Evolutionary conservation across 805 yeast genomes (phyloP).

Genomic region (Lachancea mirantina): DNA sequence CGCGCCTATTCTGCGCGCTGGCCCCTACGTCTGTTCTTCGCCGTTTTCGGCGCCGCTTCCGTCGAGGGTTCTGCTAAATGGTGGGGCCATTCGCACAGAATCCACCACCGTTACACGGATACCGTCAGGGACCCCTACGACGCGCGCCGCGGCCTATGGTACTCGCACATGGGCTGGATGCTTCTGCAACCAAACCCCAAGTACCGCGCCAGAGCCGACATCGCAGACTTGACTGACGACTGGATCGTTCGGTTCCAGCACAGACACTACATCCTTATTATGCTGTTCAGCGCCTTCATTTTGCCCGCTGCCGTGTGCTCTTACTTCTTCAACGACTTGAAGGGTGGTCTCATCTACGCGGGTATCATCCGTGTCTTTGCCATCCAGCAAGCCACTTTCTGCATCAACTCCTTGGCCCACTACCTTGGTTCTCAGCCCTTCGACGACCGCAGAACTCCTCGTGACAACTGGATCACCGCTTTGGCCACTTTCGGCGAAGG

Average conservation of each 20-base stretch:
- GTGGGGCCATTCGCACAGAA: constrained; percentile 85
- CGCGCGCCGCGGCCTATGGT: constrained; percentile 80
- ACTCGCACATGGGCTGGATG: constrained; percentile 85
- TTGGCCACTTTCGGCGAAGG: constrained; percentile 85
- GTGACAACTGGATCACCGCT: constrained; percentile 77
- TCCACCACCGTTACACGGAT: constrained; percentile 83
- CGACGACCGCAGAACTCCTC: constrained; percentile 80
- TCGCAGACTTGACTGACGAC: constrained; percentile 69
- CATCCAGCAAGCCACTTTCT: constrained; percentile 81
- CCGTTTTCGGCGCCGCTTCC: constrained; percentile 75
- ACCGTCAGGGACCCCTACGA: constrained; percentile 80
- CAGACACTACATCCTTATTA: constrained; percentile 60
- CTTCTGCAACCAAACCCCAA: constrained; percentile 72
- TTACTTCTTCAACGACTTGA: constrained; percentile 48
- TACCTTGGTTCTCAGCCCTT: constrained; percentile 84
- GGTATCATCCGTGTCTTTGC: constrained; percentile 62
- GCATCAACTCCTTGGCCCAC: constrained; percentile 81
- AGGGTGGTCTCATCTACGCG: constrained; percentile 71
- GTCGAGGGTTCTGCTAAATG: constrained; percentile 82
- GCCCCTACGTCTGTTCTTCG: constrained; percentile 58
- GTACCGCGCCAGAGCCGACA: constrained; percentile 74
- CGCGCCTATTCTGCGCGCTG: constrained; percentile 58
- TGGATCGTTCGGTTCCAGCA: constrained; percentile 78
- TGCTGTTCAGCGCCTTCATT: constrained; percentile 54
- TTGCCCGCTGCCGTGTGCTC: constrained; percentile 57